These are phyloP conservation scores for Kodamaea suecica DNA, from an alignment of 1,139 yeast genomes.

Conservation along the genomic window DNA sequence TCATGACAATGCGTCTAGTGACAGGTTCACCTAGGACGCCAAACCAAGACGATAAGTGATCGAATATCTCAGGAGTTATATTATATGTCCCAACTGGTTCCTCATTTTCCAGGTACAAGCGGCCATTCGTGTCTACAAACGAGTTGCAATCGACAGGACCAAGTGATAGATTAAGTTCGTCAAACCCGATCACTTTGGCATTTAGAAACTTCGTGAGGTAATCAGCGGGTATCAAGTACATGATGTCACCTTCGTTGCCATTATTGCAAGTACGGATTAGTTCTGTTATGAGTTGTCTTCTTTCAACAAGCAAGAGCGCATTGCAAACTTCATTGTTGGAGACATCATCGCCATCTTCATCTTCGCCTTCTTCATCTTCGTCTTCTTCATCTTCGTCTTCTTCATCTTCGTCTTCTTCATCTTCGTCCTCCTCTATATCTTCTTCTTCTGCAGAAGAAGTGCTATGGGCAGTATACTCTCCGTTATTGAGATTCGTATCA, in stretches of 20 bases:
- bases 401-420: neutral
- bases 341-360: neutral
- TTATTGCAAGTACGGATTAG: conserved; percentile 17
- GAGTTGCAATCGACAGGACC: conserved; percentile 35
- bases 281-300: conserved; percentile 23
- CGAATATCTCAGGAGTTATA: conserved; percentile 43
- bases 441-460: neutral
- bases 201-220: conserved; percentile 29
- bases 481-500: neutral
- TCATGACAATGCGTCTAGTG: conserved; percentile 41
- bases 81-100: conserved; percentile 29
- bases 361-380: conserved; percentile 3
- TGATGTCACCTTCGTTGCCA: conserved; percentile 34
- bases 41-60: conserved; percentile 50
- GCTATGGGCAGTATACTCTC: neutral
- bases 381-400: conserved; percentile 1
- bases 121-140: conserved; percentile 32
- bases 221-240: conserved; percentile 35
- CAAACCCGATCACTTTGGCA: conserved; percentile 23
- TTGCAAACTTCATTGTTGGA: too few species aligned
- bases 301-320: conserved; percentile 9
- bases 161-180: conserved; percentile 22
- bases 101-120: conserved; percentile 27
- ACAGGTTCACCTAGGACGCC: conserved; percentile 49
- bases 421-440: neutral